Evolutionary conservation across 2,329 filamentous ascomycete genomes (phyloP), one percentile per base, ranked within the genome.

Genomic region (Pseudogymnoascus sp.): DNA sequence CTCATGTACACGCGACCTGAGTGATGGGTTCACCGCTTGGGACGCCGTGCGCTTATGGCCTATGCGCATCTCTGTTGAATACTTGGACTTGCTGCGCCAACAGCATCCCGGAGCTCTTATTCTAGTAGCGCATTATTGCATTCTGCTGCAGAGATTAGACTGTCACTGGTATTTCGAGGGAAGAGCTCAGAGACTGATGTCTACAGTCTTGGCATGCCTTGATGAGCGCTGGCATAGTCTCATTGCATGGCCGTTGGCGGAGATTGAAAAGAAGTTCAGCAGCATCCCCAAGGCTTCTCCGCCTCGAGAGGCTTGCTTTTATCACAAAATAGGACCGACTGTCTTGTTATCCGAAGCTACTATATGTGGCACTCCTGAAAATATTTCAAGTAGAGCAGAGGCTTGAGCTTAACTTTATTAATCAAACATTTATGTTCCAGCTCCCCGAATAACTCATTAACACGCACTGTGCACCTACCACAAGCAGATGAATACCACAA

Each of bases 101-200:
- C 26, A 58, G 16, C 65, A 66, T 38, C 63, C 66, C 1, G 63
- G 62, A 14, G 66, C 66, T 8, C 58, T 68, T 10, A 65, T 68
- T 10, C 35, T 68, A 10, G 16, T 68, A 37, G 67, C 67, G n/a
- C 65, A 68, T 60, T 68, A 66, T 61, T 68, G 66, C 49, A 59
- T 68, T 23, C 43, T 68, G 7, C 59, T 68, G 21, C 52, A 64
- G n/a, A 61, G 59, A 43, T n/a, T 67, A 6, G 62, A 68, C 52
- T 16, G 19, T 3, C 26, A 64, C 26, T 68, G 67, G 67, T 68
- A 64, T 38, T 66, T 68, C 38, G 45, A 67, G 29, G 65, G 61
- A 7, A 59, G 62, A 41, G 49, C 64, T 10, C 35, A 37, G 16
- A 64, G 61, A 31, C 58, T 66, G 45, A 39, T 65, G 2, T 37